A percentile compares a stretch with the other conserved stretches of the same genome.
Conservation (phyloP, 768 basidiomycete species). For the Leccinellum rugosiceps region DNA sequence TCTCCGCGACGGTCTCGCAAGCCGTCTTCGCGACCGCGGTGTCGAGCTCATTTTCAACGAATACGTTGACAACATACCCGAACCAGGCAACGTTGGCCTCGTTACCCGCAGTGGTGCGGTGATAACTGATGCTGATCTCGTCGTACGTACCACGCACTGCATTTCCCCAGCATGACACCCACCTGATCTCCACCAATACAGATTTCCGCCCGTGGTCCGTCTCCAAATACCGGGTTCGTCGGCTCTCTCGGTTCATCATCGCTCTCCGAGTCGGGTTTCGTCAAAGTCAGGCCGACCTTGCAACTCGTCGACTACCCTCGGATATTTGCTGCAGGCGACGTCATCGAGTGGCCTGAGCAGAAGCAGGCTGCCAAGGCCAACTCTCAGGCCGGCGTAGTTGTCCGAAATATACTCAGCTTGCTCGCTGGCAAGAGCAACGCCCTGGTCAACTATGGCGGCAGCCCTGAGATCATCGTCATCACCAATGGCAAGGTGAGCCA, state of each 20-base stretch:
- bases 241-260: constrained; percentile 39
- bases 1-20: constrained; percentile 47
- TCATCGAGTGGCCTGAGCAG: constrained; percentile 61
- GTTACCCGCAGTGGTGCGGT: constrained; percentile 49
- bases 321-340: constrained; percentile 66
- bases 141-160: constrained; percentile 39
- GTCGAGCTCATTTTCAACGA: constrained; percentile 54
- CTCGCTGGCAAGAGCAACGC: constrained; percentile 35
- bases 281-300: constrained; percentile 56
- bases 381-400: constrained; percentile 44
- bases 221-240: constrained; percentile 55
- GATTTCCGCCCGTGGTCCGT: constrained; percentile 32
- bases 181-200: constrained; percentile 7
- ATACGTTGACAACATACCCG: constrained; percentile 44
- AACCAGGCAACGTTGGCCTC: constrained; percentile 36
- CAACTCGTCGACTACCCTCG: constrained; percentile 48
- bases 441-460: constrained; percentile 45
- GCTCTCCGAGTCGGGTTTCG: constrained; percentile 37
- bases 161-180: not conserved
- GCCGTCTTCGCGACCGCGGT: constrained; percentile 40
- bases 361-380: constrained; percentile 51
- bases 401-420: constrained; percentile 46
- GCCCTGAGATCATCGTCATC: constrained; percentile 51
- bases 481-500: constrained; percentile 51
- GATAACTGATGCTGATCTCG: constrained; percentile 50